Conservation (phyloP, 169 alveolate genomes). For the Eimeria falciformis region DNA sequence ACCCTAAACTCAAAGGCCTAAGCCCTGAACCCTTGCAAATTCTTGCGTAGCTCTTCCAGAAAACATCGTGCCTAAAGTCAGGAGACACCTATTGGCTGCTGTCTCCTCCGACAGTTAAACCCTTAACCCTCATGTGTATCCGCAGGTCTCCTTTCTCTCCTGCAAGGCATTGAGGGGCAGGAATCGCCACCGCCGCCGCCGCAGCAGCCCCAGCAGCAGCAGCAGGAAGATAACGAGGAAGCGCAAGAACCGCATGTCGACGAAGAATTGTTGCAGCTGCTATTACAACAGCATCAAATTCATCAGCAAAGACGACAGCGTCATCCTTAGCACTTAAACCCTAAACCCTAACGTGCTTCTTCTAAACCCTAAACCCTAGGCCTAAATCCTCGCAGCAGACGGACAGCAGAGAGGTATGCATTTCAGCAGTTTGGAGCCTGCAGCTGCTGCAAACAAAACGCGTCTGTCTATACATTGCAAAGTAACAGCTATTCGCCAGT, state of each 20-base stretch:
- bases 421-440: not conserved
- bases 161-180: conserved; percentile 18
- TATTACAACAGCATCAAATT: not conserved
- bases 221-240: not conserved
- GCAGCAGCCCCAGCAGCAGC: conserved; percentile 35
- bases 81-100: too few species aligned
- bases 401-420: conserved; percentile 3
- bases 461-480: too few species aligned
- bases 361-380: conserved; percentile 16
- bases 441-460: too few species aligned
- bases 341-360: too few species aligned
- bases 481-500: too few species aligned
- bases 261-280: not conserved
- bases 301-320: not conserved
- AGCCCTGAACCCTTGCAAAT: not conserved
- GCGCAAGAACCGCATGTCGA: not conserved
- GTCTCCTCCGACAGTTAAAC: conserved; percentile 1
- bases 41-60: not conserved
- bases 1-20: conserved; percentile 32
- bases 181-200: not conserved
- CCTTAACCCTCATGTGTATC: conserved; percentile 8
- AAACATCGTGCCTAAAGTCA: not conserved
- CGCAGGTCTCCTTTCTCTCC: conserved; percentile 1
- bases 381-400: not conserved
- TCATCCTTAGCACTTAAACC: too few species aligned